Conservation (phyloP, 495 filamentous ascomycete species). For the Rusavskia elegans region DNA sequence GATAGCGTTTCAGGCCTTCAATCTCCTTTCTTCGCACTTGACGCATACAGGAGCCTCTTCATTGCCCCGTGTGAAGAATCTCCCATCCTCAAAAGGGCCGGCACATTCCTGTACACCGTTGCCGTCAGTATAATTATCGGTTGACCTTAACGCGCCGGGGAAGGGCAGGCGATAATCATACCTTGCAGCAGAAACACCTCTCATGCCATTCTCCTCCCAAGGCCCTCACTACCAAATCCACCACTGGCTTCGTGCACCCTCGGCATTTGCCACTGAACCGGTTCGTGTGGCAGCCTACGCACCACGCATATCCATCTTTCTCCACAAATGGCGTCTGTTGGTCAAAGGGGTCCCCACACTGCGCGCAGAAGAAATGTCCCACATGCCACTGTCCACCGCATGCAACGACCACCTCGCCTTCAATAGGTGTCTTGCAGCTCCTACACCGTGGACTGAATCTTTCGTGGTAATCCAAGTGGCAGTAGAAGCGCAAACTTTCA, state of each 20-base stretch:
- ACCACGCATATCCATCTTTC: constrained; percentile 99
- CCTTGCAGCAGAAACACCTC: constrained; percentile 70
- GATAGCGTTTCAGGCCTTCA: constrained; percentile 30
- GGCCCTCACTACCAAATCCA: constrained; percentile 73
- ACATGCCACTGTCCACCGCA: constrained; percentile 92
- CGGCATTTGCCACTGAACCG: constrained; percentile 75
- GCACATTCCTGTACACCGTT: constrained; percentile 37
- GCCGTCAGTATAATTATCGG: not conserved
- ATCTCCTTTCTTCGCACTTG: constrained; percentile 43
- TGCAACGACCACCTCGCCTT: constrained; percentile 85
- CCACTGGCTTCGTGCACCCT: constrained; percentile 69
- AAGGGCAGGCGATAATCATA: constrained; percentile 5
- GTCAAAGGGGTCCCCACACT: constrained; percentile 94
- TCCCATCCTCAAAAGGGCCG: constrained; percentile 43
- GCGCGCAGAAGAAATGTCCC: constrained; percentile 97
- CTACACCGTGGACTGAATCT: constrained; percentile 84
- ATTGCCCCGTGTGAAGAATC: constrained; percentile 46
- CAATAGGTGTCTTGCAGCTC: constrained; percentile 95
- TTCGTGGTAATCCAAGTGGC: constrained; percentile 97
- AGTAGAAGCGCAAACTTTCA: constrained; percentile 67
- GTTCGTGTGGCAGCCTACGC: constrained; percentile 79
- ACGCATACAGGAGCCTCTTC: constrained; percentile 46
- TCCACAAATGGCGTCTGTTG: constrained; percentile 77
- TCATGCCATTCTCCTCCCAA: constrained; percentile 91
- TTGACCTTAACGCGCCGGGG: not conserved